These are phyloP conservation scores for Cryptosporidium tyzzeri DNA, from an alignment of 169 alveolate species.

Conservation along the genomic window DNA sequence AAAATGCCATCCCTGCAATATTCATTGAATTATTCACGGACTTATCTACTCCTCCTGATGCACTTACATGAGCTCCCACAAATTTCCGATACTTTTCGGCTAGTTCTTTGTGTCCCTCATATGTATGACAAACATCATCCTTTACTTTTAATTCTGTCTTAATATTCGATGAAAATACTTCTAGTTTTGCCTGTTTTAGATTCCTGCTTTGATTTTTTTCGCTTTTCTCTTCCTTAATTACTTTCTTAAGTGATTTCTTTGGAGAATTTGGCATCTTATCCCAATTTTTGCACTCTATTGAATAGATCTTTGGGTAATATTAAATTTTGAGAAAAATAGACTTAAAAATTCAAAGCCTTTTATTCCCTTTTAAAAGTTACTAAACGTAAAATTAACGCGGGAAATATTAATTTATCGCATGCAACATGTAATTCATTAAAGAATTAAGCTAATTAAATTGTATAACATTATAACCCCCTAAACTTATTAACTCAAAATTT, in stretches of 20 bases:
- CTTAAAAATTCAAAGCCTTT: background rate
- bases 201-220: background rate
- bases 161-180: background rate
- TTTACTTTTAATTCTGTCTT: background rate
- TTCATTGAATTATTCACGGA: conserved; percentile 85
- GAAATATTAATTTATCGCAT: background rate
- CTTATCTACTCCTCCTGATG: conserved; percentile 90
- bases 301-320: no score
- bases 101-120: conserved; percentile 29
- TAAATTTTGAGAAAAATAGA: background rate
- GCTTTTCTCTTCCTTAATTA: conserved; percentile 17
- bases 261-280: conserved; percentile 3
- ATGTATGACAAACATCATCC: conserved; percentile 15
- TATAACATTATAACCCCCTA: background rate
- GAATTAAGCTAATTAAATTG: background rate
- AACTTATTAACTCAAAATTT: background rate
- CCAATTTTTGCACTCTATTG: background rate
- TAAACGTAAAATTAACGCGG: conserved; percentile 14
- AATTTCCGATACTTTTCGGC: conserved; percentile 24
- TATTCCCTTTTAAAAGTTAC: background rate
- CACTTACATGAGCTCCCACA: conserved; percentile 91
- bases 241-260: background rate
- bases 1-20: conserved; percentile 87
- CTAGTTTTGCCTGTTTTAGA: conserved; percentile 26
- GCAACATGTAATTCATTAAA: conserved; percentile 7